Percentiles rank a stretch among this genome's conserved stretches.
phyloP scores from a whole-genome alignment of 768 basidiomycete genomes.

The Amanita exitialis region DNA sequence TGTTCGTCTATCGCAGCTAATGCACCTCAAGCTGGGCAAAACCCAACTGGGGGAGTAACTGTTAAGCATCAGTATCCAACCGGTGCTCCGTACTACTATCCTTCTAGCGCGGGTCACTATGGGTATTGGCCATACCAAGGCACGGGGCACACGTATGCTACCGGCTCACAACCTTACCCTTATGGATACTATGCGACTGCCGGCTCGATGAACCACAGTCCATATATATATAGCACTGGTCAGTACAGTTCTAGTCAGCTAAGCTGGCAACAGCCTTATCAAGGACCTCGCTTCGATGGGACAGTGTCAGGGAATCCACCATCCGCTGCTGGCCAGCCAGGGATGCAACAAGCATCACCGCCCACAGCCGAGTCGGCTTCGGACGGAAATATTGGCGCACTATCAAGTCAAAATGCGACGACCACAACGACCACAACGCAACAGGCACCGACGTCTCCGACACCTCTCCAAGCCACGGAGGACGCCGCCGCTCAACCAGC shows the following conservation, averaged over 20 bases:
- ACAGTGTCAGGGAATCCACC: conserved; percentile 5
- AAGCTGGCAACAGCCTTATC: conserved; percentile 15
- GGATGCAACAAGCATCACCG: neutral
- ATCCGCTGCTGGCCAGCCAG: neutral
- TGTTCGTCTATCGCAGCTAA: neutral
- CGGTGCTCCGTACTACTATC: conserved; percentile 9
- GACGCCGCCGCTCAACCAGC: neutral
- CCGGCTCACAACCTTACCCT: conserved; percentile 15
- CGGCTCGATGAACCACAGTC: conserved; percentile 7
- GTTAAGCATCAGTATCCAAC: conserved; percentile 11
- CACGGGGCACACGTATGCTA: conserved; percentile 4
- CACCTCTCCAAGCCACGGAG: neutral
- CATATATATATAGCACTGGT: conserved; percentile 9
- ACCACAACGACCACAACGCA: neutral
- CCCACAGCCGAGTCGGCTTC: neutral
- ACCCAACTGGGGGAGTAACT: neutral
- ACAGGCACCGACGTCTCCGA: neutral
- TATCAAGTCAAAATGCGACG: neutral
- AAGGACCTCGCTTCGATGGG: conserved; percentile 9
- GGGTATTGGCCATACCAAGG: conserved; percentile 26
- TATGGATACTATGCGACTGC: conserved; percentile 12
- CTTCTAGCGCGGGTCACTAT: conserved; percentile 18
- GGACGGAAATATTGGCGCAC: neutral
- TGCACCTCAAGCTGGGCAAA: conserved; percentile 8
- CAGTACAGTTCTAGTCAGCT: conserved; percentile 8